These are phyloP conservation scores for Torulaspora indica DNA, from an alignment of 805 yeast genomes.

Conservation along the genomic window DNA sequence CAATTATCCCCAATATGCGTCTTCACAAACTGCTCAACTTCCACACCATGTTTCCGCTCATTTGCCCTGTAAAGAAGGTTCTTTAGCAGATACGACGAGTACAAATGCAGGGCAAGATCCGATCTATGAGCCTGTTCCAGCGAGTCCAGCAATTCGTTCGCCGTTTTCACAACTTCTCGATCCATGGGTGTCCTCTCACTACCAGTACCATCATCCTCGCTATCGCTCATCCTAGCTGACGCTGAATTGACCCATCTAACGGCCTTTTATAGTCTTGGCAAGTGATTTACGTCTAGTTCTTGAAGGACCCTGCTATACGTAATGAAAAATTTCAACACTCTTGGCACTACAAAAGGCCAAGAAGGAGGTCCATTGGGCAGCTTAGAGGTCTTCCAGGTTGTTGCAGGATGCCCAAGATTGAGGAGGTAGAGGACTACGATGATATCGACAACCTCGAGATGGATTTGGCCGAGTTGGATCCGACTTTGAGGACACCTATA, in stretches of 20 bases:
- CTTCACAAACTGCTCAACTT: slow-evolving; percentile 37
- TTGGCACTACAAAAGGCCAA: not conserved
- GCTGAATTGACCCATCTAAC: not conserved
- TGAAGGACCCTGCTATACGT: not conserved
- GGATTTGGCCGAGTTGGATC: slow-evolving; percentile 91
- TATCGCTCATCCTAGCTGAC: no score
- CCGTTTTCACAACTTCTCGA: slow-evolving; percentile 17
- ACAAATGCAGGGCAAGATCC: slow-evolving; percentile 63
- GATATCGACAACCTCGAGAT: slow-evolving; percentile 88
- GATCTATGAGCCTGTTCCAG: slow-evolving; percentile 48
- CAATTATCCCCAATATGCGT: slow-evolving; percentile 40
- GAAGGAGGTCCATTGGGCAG: not conserved
- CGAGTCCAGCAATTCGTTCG: slow-evolving; percentile 34
- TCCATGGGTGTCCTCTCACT: slow-evolving; percentile 5
- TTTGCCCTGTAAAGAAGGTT: slow-evolving; percentile 27
- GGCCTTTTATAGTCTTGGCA: not conserved
- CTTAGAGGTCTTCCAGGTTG: not conserved
- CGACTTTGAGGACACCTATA: slow-evolving; percentile 57
- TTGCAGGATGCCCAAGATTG: slow-evolving; percentile 59
- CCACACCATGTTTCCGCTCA: slow-evolving; percentile 27
- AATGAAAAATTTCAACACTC: slow-evolving; percentile 6
- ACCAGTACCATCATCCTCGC: not conserved
- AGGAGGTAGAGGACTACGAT: slow-evolving; percentile 71
- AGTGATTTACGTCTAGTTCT: not conserved
- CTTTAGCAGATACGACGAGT: slow-evolving; percentile 46